These are phyloP conservation scores for Ziziphus jujuba DNA, from an alignment of 306 rosid species.

Conservation along the genomic window DNA sequence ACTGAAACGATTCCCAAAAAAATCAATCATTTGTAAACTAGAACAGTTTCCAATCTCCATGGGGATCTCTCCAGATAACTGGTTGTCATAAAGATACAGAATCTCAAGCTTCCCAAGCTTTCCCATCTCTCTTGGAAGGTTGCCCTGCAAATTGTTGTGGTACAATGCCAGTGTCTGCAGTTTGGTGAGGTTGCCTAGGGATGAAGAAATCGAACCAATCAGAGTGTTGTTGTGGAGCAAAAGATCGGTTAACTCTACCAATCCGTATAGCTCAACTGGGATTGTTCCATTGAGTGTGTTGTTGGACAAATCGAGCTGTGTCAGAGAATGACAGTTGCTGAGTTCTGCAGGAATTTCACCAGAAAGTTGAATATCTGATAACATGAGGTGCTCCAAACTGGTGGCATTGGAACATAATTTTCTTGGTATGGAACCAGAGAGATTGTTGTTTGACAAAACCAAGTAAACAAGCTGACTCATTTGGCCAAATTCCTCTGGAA, in stretches of 20 bases:
- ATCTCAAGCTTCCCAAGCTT: conserved; percentile 71
- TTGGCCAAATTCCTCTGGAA: conserved; percentile 68
- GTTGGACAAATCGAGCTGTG: conserved; percentile 85
- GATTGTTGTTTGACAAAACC: conserved; percentile 76
- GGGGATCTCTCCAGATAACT: conserved; percentile 68
- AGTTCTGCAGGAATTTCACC: conserved; percentile 76
- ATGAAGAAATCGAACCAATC: conserved; percentile 73
- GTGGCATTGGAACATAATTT: conserved; percentile 72
- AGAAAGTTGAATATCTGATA: conserved; percentile 50
- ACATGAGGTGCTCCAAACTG: conserved; percentile 59
- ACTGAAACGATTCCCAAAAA: conserved; percentile 69
- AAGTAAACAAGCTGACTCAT: conserved; percentile 54
- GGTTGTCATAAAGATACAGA: conserved; percentile 85
- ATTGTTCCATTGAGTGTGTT: conserved; percentile 74
- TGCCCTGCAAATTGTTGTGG: conserved; percentile 73
- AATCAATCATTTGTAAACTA: conserved; percentile 80
- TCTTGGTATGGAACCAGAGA: conserved; percentile 63
- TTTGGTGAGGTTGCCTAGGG: conserved; percentile 62
- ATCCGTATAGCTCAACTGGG: conserved; percentile 59
- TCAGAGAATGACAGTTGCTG: conserved; percentile 60
- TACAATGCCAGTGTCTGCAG: conserved; percentile 61
- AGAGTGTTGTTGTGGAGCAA: conserved; percentile 83
- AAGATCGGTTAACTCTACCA: conserved; percentile 63
- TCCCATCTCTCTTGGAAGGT: conserved; percentile 81
- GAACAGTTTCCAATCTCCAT: conserved; percentile 83